Conservation (phyloP, 768 basidiomycete genomes). For the Amanita pseudoporphyria region DNA sequence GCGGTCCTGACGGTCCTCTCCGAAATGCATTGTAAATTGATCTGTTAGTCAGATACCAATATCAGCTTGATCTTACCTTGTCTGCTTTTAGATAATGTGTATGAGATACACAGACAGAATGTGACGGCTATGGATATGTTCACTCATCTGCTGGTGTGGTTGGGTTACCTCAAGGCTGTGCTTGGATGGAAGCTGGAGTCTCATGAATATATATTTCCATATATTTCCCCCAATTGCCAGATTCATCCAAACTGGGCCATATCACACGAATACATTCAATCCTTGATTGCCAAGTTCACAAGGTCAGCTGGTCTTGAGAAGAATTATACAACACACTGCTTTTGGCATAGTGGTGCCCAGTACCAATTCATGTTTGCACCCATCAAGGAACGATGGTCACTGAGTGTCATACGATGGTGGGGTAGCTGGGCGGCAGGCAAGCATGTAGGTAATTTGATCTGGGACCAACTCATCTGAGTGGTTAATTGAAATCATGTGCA, state of each 20-base stretch:
- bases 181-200: constrained; percentile 15
- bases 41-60: no score
- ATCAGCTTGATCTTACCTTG: no score
- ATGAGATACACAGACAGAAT: constrained; percentile 25
- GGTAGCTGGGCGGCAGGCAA: no score
- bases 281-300: constrained; percentile 19
- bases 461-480: neutral
- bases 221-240: constrained; percentile 20
- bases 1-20: no score
- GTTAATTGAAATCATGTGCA: constrained; percentile 1
- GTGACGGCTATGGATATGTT: constrained; percentile 20
- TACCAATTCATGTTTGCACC: no score
- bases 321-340: no score
- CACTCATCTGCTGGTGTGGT: constrained; percentile 18
- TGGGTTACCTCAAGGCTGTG: constrained; percentile 11
- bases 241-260: constrained; percentile 16
- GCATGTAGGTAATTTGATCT: constrained; percentile 18
- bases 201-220: constrained; percentile 27
- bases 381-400: constrained; percentile 23
- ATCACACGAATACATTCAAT: constrained; percentile 20
- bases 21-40: no score
- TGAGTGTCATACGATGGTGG: constrained; percentile 30
- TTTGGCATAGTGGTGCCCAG: no score
- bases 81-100: constrained; percentile 23
- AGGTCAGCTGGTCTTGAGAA: constrained; percentile 15